Evolutionary conservation across 2,329 filamentous ascomycete genomes (phyloP), one percentile per base, ranked within the genome.

Genomic region (Tricladium varicosporioides): DNA sequence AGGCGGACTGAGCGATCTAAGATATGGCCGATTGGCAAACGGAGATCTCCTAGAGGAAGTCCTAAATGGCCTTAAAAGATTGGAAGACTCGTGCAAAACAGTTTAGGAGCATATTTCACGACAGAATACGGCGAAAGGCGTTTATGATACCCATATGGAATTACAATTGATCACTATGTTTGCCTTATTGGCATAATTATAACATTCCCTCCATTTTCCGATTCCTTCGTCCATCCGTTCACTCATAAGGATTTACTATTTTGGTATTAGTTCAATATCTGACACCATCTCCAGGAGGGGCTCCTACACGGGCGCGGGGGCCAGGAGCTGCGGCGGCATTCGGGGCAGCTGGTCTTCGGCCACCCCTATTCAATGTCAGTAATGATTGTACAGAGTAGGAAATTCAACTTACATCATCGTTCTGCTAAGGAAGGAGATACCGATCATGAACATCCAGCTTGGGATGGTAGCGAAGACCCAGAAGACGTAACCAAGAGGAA

Each of bases 361-460:
- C 62, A 53, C 62, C 55, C 64, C 67, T 67, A 63, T 60, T 31
- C 54, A 60, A 58, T 65, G 15, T 67, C 49, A 66, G 60, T 33
- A 27, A 60, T 18, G 0, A 13, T 60, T 62, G 11, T 62, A 67
- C 52, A 45, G 33, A 44, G 7, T 22, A 40, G 19, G 55, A 44
- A 44, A n/a, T 31, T 11, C 15, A 48, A 79, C 87, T 81, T 76
- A 91, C 89, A 92, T 91, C 73, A 92, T 81, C 57, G 78, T 82
- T 70, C 89, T 81, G 79, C 85, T 91, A 62, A 88, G 68, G 71
- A 92, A 85, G 53, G 86, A 89, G 65, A 93, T 79, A 49, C 83
- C 70, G 64, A 93, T 79, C 89, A 93, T 92, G 69, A 91, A 85
- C 54, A 84, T 74, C 89, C 89, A 93, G 77, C 86, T 85, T 57